A percentile compares a stretch with the other conserved stretches of the same genome.
These are phyloP conservation scores for Mitragyna speciosa DNA, from an alignment of 257 asterid species.

Conservation along the genomic window DNA sequence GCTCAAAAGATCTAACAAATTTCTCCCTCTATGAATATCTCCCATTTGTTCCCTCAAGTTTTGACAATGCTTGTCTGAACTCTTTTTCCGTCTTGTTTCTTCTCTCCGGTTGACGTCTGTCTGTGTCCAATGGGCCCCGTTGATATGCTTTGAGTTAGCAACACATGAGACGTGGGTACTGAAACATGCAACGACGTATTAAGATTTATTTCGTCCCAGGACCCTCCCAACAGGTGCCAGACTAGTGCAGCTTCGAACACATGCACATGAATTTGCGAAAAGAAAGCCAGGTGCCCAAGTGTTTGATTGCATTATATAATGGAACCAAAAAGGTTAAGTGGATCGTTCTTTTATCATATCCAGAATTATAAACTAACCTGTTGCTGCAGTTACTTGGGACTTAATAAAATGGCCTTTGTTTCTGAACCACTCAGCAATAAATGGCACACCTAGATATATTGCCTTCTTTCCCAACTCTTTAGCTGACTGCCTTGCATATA, in stretches of 20 bases:
- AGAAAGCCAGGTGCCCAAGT: background rate
- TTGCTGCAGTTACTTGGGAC: conserved; percentile 99
- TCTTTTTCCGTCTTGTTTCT: background rate
- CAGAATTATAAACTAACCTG: conserved; percentile 52
- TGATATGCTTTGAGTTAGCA: background rate
- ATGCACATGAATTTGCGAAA: background rate
- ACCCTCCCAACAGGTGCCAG: background rate
- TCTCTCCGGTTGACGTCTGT: background rate
- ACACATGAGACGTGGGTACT: background rate
- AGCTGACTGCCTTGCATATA: conserved; percentile 91
- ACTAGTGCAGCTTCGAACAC: background rate
- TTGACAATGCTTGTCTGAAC: background rate
- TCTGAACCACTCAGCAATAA: conserved; percentile 98
- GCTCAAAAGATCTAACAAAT: background rate
- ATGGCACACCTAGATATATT: conserved; percentile 85
- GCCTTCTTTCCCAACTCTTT: conserved; percentile 99
- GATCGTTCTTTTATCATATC: background rate
- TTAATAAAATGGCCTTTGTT: conserved; percentile 94
- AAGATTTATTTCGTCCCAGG: background rate
- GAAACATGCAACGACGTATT: background rate
- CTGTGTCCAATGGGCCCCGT: background rate
- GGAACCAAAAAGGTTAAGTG: conserved; percentile 1
- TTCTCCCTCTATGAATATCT: background rate
- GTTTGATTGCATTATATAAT: background rate
- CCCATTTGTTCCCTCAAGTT: background rate